Conservation (phyloP, 139 green algal species). For the Pleodorina starrii region DNA sequence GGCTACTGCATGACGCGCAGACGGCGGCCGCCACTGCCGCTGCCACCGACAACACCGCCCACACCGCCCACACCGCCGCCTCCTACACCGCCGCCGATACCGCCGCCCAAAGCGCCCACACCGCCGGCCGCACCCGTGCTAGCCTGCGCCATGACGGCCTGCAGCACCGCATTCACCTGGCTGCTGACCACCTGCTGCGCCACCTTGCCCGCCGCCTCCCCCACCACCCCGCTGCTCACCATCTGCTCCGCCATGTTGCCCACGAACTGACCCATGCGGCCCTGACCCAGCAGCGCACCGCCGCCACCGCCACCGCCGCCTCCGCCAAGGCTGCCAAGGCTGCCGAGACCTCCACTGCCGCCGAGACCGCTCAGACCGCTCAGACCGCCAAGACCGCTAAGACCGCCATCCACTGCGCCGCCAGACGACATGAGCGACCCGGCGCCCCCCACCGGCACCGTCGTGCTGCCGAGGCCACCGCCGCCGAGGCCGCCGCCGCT, state of each 20-base stretch:
- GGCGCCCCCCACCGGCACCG: too few relatives aligned
- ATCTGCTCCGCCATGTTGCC: slow-evolving; percentile 2
- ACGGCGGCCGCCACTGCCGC: too few relatives aligned
- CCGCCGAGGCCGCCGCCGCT: not conserved
- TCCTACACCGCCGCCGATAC: too few relatives aligned
- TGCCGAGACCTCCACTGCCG: not conserved
- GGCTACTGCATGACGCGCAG: too few relatives aligned
- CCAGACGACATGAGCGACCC: too few relatives aligned
- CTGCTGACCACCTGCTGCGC: slow-evolving; percentile 35
- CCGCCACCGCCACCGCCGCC: not conserved
- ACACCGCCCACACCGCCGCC: too few relatives aligned
- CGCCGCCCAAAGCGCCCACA: too few relatives aligned
- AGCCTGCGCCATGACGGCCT: not conserved
- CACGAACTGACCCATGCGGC: slow-evolving; percentile 19
- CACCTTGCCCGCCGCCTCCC: slow-evolving; percentile 27
- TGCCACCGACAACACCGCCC: too few relatives aligned
- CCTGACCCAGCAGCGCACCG: not conserved
- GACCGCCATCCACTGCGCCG: not conserved
- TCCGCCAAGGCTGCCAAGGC: not conserved
- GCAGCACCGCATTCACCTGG: slow-evolving; percentile 25
- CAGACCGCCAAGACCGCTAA: not conserved
- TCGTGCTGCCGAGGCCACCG: not conserved
- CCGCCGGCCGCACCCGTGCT: not conserved
- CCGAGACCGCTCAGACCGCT: not conserved
- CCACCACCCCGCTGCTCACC: slow-evolving; percentile 20